phyloP scores from a whole-genome alignment of 2,329 filamentous ascomycete genomes.

The Diplodia sapinea region DNA sequence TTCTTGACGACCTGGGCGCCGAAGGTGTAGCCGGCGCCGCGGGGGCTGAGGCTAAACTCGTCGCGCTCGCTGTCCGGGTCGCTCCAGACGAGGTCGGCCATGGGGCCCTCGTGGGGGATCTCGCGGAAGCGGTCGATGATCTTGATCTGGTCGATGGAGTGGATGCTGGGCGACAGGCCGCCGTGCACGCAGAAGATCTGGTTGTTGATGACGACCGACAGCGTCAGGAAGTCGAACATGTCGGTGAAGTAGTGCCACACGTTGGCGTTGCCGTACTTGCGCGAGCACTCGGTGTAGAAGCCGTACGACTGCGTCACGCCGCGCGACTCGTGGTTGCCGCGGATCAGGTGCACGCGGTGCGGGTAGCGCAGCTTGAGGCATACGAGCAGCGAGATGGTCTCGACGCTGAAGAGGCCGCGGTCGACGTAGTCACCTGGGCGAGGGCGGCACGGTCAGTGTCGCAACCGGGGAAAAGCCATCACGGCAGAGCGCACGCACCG shows the following conservation, averaged over 20 bases:
- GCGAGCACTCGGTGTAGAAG: slow-evolving; percentile 97
- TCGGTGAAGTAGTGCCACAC: slow-evolving; percentile 99
- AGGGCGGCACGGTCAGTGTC: slow-evolving; percentile 1
- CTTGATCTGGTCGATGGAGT: slow-evolving; percentile 99
- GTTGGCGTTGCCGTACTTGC: slow-evolving; percentile 97
- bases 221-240: slow-evolving; percentile 98
- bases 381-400: slow-evolving; percentile 96
- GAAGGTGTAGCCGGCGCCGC: slow-evolving; percentile 96
- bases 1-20: slow-evolving; percentile 98
- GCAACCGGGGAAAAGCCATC: neutral
- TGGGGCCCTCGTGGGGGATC: slow-evolving; percentile 97
- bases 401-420: slow-evolving; percentile 96
- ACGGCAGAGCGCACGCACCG: slow-evolving; percentile 59
- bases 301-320: slow-evolving; percentile 98
- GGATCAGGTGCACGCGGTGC: slow-evolving; percentile 91
- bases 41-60: slow-evolving; percentile 91
- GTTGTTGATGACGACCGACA: slow-evolving; percentile 97
- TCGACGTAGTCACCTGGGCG: slow-evolving; percentile 92
- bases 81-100: slow-evolving; percentile 99
- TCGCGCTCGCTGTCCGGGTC: slow-evolving; percentile 97
- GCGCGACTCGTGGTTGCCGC: slow-evolving; percentile 96
- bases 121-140: slow-evolving; percentile 99
- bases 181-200: slow-evolving; percentile 99
- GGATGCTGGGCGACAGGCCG: slow-evolving; percentile 74
- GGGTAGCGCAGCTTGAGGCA: slow-evolving; percentile 98